Evolutionary conservation across 2,329 filamentous ascomycete genomes (phyloP).

Genomic region (Arthrinium phaeospermum): DNA sequence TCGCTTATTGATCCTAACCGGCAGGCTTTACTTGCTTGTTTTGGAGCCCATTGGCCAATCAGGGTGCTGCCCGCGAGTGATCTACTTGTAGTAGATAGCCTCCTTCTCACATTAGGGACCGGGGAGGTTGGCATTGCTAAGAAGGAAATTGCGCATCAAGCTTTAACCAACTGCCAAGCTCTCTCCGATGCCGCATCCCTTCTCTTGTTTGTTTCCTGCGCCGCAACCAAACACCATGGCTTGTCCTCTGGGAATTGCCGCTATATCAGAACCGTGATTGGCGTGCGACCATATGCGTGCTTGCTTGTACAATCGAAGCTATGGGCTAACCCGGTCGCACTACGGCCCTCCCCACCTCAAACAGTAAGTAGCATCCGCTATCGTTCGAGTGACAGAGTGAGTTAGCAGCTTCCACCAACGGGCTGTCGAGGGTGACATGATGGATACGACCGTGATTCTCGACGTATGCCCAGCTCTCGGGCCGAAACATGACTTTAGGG

Average conservation of each 20-base stretch:
- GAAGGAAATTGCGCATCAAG: not conserved
- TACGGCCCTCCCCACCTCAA: not conserved
- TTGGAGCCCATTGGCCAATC: constrained; percentile 3
- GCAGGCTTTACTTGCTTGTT: not conserved
- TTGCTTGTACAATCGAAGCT: not conserved
- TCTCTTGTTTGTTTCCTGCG: not conserved
- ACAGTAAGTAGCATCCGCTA: not conserved
- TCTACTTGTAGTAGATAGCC: not conserved
- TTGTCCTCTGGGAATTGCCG: not conserved
- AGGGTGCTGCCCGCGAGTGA: not conserved
- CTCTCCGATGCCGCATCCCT: not conserved
- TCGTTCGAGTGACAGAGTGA: not conserved
- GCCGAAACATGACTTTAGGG: not conserved
- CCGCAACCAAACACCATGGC: not conserved
- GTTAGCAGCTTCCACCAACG: not conserved
- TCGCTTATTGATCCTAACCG: not conserved
- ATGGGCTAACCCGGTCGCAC: not conserved
- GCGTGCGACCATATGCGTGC: not conserved
- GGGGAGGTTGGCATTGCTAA: not conserved
- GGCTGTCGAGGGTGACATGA: not conserved
- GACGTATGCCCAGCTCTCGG: not conserved
- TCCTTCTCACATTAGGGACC: not conserved
- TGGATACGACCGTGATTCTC: not conserved
- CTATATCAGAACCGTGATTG: not conserved
- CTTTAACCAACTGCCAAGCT: not conserved